A percentile compares a stretch with the other conserved stretches of the same genome.
Conservation (phyloP, 225 moss, liverwort and hornwort species). For the Anthoceros angustus region DNA sequence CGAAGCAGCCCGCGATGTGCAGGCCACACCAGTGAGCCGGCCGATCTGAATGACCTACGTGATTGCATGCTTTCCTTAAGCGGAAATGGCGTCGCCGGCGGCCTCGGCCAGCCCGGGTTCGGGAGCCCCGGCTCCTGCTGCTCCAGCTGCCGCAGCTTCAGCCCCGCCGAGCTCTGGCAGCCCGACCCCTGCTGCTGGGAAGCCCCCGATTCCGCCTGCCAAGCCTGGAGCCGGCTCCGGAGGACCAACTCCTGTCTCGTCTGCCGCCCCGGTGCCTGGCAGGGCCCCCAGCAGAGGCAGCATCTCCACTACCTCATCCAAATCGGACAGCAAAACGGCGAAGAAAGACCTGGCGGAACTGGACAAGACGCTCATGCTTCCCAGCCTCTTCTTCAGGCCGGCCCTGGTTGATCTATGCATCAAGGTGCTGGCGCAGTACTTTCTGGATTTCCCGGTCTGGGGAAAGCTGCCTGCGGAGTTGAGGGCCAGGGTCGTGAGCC, state of each 20-base stretch:
- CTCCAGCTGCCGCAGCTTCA: conserved; percentile 1
- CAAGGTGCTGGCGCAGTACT: conserved; percentile 41
- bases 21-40: neutral
- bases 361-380: conserved; percentile 12
- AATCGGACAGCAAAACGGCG: neutral
- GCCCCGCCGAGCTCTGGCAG: neutral
- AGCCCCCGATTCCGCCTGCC: neutral
- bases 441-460: conserved; percentile 41
- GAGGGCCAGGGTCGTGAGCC: conserved; percentile 23
- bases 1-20: no score
- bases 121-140: neutral
- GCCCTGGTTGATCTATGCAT: conserved; percentile 61
- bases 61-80: neutral
- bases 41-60: neutral
- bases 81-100: neutral
- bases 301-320: neutral
- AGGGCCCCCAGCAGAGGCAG: neutral
- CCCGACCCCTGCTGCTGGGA: neutral
- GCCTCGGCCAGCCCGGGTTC: neutral
- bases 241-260: neutral
- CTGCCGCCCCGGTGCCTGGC: neutral
- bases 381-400: conserved; percentile 38
- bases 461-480: conserved; percentile 35
- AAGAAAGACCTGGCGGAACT: neutral
- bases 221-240: neutral